Evolutionary conservation across 495 filamentous ascomycete species (phyloP).

Genomic region (Daldinia loculata): DNA sequence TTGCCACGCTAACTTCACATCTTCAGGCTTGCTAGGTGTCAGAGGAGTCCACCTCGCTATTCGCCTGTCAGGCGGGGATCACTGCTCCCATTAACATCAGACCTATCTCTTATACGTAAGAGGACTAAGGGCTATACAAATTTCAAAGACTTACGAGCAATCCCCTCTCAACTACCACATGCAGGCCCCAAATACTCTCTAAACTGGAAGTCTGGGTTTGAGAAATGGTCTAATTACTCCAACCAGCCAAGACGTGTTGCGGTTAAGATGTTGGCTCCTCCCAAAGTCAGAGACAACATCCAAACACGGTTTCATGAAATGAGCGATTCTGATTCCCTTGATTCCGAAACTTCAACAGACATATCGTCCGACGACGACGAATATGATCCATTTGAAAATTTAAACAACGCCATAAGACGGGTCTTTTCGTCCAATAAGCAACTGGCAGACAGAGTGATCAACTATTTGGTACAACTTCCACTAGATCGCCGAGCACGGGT

Average conservation of each 20-base stretch:
- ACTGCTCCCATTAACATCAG: background rate
- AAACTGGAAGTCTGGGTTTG: background rate
- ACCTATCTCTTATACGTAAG: background rate
- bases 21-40: background rate
- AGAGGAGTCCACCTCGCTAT: background rate
- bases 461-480: constrained; percentile 7
- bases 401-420: constrained; percentile 12
- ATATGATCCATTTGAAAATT: constrained; percentile 9
- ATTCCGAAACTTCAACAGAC: constrained; percentile 7
- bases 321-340: background rate
- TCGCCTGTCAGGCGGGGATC: background rate
- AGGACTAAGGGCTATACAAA: too few relatives aligned
- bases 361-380: constrained; percentile 12
- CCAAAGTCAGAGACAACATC: background rate
- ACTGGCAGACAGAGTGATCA: constrained; percentile 7
- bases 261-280: background rate
- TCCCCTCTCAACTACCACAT: background rate
- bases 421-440: constrained; percentile 4
- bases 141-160: background rate
- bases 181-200: background rate
- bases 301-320: background rate
- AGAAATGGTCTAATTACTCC: background rate
- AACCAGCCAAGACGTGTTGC: too few relatives aligned
- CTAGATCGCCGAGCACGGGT: constrained; percentile 6
- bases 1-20: background rate